Conservation (phyloP, 2,329 filamentous ascomycete genomes). For the Cercospora sojina region DNA sequence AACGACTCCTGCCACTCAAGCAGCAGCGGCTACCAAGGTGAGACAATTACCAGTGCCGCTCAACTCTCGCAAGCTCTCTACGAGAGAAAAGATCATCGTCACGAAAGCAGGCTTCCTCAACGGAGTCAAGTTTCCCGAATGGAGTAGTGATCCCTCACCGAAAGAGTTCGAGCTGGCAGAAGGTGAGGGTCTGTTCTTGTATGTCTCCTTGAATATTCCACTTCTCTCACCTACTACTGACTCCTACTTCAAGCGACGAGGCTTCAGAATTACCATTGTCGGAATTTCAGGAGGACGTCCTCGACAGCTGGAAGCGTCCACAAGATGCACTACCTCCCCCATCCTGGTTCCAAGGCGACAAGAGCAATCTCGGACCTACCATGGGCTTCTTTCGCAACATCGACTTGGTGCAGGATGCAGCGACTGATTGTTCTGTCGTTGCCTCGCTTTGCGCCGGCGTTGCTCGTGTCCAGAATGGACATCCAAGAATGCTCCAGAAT, state of each 20-base stretch:
- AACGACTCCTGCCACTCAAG: background rate
- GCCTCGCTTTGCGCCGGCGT: slow-evolving; percentile 86
- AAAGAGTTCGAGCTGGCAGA: slow-evolving; percentile 60
- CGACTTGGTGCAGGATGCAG: slow-evolving; percentile 92
- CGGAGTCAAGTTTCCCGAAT: slow-evolving; percentile 79
- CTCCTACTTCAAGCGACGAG: slow-evolving; percentile 56
- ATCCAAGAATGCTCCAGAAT: slow-evolving; percentile 68
- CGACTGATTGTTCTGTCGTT: slow-evolving; percentile 95
- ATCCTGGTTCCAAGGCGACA: slow-evolving; percentile 38
- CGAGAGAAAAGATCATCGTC: slow-evolving; percentile 72
- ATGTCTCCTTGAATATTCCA: slow-evolving; percentile 39
- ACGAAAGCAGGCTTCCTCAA: slow-evolving; percentile 76
- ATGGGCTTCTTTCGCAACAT: slow-evolving; percentile 61
- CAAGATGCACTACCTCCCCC: slow-evolving; percentile 60
- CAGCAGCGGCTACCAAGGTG: slow-evolving; percentile 27
- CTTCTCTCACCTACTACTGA: slow-evolving; percentile 18
- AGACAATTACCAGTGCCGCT: slow-evolving; percentile 49
- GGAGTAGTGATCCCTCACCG: slow-evolving; percentile 63
- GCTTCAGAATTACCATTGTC: slow-evolving; percentile 70
- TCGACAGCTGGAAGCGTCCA: slow-evolving; percentile 80
- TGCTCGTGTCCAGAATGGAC: slow-evolving; percentile 66
- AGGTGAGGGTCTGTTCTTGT: slow-evolving; percentile 62
- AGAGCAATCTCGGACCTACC: slow-evolving; percentile 43
- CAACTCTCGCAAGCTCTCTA: slow-evolving; percentile 64
- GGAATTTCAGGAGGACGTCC: slow-evolving; percentile 68